Conservation (phyloP, 2,329 filamentous ascomycete species). For the Leptographium wingfieldii region DNA sequence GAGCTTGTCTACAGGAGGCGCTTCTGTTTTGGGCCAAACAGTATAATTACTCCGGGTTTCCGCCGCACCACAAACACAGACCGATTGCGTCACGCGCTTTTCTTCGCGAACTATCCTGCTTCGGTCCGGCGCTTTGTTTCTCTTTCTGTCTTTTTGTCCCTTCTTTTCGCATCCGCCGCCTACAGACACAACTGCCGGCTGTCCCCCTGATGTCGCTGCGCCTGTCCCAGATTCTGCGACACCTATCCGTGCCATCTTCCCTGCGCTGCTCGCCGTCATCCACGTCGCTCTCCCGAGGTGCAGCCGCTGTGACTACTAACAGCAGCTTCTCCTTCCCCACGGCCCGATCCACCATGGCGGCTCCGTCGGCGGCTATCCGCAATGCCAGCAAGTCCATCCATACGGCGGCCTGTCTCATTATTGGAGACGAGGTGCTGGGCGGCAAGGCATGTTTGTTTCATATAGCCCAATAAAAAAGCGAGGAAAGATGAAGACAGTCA, state of each 20-base stretch:
- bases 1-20: background rate
- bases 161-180: too few species aligned
- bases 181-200: background rate
- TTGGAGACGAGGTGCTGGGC: slow-evolving; percentile 92
- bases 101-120: background rate
- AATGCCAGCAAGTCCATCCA: slow-evolving; percentile 46
- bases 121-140: background rate
- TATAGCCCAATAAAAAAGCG: background rate
- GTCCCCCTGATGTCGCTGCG: slow-evolving; percentile 9
- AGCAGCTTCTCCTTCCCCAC: background rate
- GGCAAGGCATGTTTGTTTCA: slow-evolving; percentile 56
- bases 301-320: background rate
- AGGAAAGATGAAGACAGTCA: background rate
- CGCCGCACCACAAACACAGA: background rate
- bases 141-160: background rate
- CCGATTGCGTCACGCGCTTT: background rate
- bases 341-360: slow-evolving; percentile 7
- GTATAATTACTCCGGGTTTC: background rate
- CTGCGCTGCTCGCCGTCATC: background rate
- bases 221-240: slow-evolving; percentile 8
- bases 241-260: slow-evolving; percentile 1
- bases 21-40: background rate
- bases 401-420: slow-evolving; percentile 85
- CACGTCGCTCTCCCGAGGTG: background rate
- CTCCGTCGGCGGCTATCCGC: slow-evolving; percentile 3